Conservation (phyloP, 2,329 filamentous ascomycete species). For the Fusarium circinatum region DNA sequence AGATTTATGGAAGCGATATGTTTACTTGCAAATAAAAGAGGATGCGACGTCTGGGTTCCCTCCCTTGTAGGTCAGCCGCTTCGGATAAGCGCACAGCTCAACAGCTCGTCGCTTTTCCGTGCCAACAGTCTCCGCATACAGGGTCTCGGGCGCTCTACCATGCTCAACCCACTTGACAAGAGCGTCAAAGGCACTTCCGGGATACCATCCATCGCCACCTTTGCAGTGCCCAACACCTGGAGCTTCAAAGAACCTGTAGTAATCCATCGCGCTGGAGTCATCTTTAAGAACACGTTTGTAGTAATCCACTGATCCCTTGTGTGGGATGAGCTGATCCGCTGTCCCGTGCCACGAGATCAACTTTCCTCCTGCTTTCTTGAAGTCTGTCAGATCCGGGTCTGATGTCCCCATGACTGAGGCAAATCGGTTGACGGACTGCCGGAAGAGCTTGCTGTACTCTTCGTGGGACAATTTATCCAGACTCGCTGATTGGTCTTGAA, state of each 20-base stretch:
- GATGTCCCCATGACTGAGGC: conserved; percentile 23
- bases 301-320: conserved; percentile 26
- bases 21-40: conserved; percentile 19
- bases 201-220: conserved; percentile 11
- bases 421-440: conserved; percentile 25
- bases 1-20: background rate
- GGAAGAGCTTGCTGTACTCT: conserved; percentile 14
- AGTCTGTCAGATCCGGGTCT: conserved; percentile 25
- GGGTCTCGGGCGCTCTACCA: conserved; percentile 6
- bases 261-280: conserved; percentile 1
- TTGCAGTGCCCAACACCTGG: conserved; percentile 27
- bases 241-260: conserved; percentile 28
- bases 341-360: conserved; percentile 34
- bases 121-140: conserved; percentile 12
- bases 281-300: conserved; percentile 7
- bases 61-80: conserved; percentile 1
- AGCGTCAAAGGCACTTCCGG: conserved; percentile 9
- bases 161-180: conserved; percentile 29
- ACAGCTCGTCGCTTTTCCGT: background rate
- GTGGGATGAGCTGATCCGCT: conserved; percentile 17
- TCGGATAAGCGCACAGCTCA: conserved; percentile 22
- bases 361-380: conserved; percentile 28
- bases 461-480: background rate
- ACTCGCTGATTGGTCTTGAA: background rate
- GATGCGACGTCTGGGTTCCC: background rate